phyloP scores from a whole-genome alignment of 2,329 filamentous ascomycete genomes.

The Phyllosticta citribraziliensis region DNA sequence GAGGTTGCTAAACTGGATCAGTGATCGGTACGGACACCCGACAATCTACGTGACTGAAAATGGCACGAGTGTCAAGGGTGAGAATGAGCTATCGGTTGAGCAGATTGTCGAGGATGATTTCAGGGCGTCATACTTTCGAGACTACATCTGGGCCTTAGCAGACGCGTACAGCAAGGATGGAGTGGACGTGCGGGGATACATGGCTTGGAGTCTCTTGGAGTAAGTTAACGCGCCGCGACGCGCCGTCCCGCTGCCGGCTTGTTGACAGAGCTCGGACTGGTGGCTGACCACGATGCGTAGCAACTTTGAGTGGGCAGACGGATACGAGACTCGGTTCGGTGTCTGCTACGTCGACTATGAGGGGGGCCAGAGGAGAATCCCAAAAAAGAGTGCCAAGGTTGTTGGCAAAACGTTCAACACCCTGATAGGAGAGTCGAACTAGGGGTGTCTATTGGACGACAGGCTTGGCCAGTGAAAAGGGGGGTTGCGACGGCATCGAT shows the following conservation, averaged over 20 bases:
- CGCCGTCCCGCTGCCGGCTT: constrained; percentile 2
- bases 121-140: constrained; percentile 67
- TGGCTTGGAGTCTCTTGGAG: constrained; percentile 84
- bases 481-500: neutral
- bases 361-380: constrained; percentile 65
- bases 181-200: constrained; percentile 70
- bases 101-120: constrained; percentile 73
- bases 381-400: constrained; percentile 73
- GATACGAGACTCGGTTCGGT: constrained; percentile 77
- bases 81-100: constrained; percentile 64
- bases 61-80: constrained; percentile 72
- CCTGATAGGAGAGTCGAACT: constrained; percentile 47
- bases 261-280: constrained; percentile 6
- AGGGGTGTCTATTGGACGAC: constrained; percentile 10
- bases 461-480: neutral
- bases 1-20: constrained; percentile 44
- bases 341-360: constrained; percentile 77
- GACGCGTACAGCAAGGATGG: constrained; percentile 61
- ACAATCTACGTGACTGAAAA: constrained; percentile 85
- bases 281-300: constrained; percentile 23
- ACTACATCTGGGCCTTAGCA: constrained; percentile 68
- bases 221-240: constrained; percentile 30
- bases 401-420: constrained; percentile 62
- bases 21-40: constrained; percentile 61
- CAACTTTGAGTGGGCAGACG: constrained; percentile 90